phyloP scores from a whole-genome alignment of 1,284 basidiomycete species.

The Athelia psychrophila region DNA sequence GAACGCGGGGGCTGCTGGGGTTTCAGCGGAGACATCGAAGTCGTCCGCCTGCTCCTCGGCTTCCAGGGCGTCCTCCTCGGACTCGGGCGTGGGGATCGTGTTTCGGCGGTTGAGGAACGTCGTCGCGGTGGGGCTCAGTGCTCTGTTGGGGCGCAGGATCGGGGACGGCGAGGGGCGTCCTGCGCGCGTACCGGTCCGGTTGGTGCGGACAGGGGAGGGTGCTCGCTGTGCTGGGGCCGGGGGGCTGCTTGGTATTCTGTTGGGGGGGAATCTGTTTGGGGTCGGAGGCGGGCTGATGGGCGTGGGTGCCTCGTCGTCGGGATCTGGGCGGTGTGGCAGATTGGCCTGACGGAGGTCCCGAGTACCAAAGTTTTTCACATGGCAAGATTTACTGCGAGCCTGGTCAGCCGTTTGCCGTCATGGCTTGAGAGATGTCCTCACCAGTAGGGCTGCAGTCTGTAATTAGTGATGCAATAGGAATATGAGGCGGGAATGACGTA shows the following conservation, averaged over 20 bases:
- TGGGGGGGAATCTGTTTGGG: conserved; percentile 15
- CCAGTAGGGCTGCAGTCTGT: conserved; percentile 57
- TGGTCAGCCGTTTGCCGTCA: not conserved
- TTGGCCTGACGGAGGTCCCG: conserved; percentile 73
- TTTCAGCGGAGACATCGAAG: conserved; percentile 12
- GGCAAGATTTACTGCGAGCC: conserved; percentile 63
- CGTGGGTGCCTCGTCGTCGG: no score
- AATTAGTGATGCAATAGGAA: not conserved
- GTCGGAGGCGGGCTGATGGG: conserved; percentile 17
- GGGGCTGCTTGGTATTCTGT: conserved; percentile 20
- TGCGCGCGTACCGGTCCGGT: conserved; percentile 23
- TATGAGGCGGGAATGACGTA: conserved; percentile 2
- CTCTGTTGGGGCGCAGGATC: conserved; percentile 26
- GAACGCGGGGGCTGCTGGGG: conserved; percentile 10
- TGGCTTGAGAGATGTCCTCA: conserved; percentile 22
- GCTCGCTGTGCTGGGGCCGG: conserved; percentile 19
- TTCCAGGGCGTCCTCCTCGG: conserved; percentile 1
- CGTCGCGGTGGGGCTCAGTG: conserved; percentile 25
- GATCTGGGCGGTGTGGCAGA: conserved; percentile 48
- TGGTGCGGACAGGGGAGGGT: conserved; percentile 28
- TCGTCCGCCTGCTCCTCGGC: conserved; percentile 13
- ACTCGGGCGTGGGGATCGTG: conserved; percentile 10
- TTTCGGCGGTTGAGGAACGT: conserved; percentile 3
- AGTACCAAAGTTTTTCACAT: conserved; percentile 69
- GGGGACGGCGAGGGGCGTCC: conserved; percentile 8